phyloP scores from a whole-genome alignment of 495 filamentous ascomycete genomes.

The Podospora bellae-mahoneyi region DNA sequence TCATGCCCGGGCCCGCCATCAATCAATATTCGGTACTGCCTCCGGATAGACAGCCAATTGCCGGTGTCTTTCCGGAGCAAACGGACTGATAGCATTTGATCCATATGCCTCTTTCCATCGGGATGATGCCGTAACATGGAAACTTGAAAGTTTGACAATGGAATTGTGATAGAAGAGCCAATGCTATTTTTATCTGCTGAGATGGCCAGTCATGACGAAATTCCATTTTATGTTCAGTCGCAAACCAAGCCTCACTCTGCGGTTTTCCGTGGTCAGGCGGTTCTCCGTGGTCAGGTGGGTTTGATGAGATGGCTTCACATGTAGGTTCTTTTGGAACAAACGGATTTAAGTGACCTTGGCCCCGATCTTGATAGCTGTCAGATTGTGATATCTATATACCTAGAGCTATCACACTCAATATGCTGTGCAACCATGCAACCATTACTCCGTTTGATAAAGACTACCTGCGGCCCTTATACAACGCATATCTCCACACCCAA shows the following conservation, averaged over 20 bases:
- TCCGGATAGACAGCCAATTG: slow-evolving; percentile 9
- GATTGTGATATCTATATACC: neutral
- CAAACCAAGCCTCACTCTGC: neutral
- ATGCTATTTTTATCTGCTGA: neutral
- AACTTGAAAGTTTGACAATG: neutral
- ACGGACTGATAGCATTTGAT: neutral
- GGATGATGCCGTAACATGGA: neutral
- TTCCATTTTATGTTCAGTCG: neutral
- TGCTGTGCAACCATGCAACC: neutral
- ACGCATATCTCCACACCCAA: neutral
- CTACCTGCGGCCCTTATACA: neutral
- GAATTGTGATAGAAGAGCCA: neutral
- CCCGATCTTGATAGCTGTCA: neutral
- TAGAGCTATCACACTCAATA: neutral
- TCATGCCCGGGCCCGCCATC: neutral
- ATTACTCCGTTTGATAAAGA: neutral
- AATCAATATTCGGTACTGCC: slow-evolving; percentile 18
- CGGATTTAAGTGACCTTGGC: neutral
- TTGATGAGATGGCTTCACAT: neutral
- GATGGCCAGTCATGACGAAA: neutral
- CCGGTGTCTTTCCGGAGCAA: slow-evolving; percentile 6
- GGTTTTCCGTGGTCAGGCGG: neutral
- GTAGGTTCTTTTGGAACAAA: neutral
- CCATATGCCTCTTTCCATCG: neutral
- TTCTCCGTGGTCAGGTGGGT: neutral